Percentiles rank a stretch among this genome's conserved stretches.
Conservation (phyloP, 2,329 filamentous ascomycete species). For the Claviceps arundinis region DNA sequence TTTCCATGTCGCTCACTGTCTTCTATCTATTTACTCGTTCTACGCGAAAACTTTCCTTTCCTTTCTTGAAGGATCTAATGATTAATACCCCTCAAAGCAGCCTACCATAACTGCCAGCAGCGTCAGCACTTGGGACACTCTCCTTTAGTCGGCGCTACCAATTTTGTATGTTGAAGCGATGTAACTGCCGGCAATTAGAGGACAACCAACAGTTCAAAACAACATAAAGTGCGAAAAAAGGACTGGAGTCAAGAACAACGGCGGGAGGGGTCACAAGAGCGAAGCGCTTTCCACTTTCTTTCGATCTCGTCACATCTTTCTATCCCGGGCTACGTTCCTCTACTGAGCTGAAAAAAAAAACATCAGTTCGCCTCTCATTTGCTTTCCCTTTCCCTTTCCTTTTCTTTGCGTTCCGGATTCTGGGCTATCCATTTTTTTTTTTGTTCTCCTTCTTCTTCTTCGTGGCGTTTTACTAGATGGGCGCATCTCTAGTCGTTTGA, state of each 20-base stretch:
- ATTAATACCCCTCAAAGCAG: not conserved
- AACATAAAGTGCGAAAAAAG: not conserved
- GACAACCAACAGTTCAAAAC: not conserved
- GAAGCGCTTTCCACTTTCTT: not conserved
- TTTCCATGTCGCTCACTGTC: not conserved
- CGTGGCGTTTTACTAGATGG: not conserved
- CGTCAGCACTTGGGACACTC: not conserved
- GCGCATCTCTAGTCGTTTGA: not conserved
- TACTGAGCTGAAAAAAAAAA: not conserved
- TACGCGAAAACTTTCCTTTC: not conserved
- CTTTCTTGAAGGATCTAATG: not conserved
- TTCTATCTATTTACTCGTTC: not conserved
- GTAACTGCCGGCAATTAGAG: not conserved
- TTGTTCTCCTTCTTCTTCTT: not conserved
- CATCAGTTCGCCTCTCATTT: not conserved
- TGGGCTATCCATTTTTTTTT: not conserved
- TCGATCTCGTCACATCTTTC: not conserved
- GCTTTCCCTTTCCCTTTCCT: not conserved
- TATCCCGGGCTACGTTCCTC: not conserved
- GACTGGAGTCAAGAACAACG: not conserved
- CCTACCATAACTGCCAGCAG: not conserved
- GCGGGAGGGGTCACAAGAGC: not conserved
- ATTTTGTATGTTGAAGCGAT: not conserved
- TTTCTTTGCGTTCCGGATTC: not conserved
- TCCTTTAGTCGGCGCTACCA: not conserved